phyloP scores from a whole-genome alignment of 768 basidiomycete genomes.

The Panaeolus papilionaceus region DNA sequence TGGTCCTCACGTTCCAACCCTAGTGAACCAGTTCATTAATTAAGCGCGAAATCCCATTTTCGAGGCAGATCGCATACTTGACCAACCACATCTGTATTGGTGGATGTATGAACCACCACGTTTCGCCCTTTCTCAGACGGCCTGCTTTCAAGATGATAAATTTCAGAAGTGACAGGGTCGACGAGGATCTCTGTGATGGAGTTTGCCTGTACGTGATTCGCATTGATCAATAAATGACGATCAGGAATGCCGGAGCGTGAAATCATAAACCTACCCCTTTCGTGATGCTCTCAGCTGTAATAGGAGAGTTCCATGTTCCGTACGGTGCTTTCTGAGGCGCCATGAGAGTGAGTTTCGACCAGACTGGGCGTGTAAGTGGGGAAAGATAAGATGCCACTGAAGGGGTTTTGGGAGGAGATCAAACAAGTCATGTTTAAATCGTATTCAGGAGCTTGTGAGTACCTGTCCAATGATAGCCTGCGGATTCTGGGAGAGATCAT shows the following conservation, averaged over 20 bases:
- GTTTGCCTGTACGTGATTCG: slow-evolving; percentile 37
- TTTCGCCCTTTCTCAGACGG: slow-evolving; percentile 57
- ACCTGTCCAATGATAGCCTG: slow-evolving; percentile 7
- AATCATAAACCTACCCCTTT: slow-evolving; percentile 38
- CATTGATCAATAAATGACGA: not conserved
- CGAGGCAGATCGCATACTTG: slow-evolving; percentile 15
- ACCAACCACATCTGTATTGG: slow-evolving; percentile 57
- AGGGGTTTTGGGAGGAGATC: not conserved
- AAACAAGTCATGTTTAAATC: not conserved
- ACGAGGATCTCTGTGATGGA: slow-evolving; percentile 52
- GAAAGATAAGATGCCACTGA: not conserved
- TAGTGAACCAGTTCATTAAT: not conserved
- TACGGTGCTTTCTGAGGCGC: slow-evolving; percentile 48
- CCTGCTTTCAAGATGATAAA: slow-evolving; percentile 66
- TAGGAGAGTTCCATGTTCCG: slow-evolving; percentile 67
- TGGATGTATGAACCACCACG: slow-evolving; percentile 60
- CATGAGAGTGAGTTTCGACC: not conserved
- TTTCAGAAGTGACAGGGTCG: slow-evolving; percentile 61
- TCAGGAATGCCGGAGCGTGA: not conserved
- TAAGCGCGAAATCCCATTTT: not conserved
- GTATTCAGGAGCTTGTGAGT: not conserved
- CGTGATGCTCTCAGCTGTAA: slow-evolving; percentile 58
- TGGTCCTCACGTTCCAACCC: slow-evolving; percentile 64
- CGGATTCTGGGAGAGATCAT: not conserved
- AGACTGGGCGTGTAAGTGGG: not conserved